phyloP scores from a whole-genome alignment of 352 stramenopile species.

The Elongisporangium anandrum region DNA sequence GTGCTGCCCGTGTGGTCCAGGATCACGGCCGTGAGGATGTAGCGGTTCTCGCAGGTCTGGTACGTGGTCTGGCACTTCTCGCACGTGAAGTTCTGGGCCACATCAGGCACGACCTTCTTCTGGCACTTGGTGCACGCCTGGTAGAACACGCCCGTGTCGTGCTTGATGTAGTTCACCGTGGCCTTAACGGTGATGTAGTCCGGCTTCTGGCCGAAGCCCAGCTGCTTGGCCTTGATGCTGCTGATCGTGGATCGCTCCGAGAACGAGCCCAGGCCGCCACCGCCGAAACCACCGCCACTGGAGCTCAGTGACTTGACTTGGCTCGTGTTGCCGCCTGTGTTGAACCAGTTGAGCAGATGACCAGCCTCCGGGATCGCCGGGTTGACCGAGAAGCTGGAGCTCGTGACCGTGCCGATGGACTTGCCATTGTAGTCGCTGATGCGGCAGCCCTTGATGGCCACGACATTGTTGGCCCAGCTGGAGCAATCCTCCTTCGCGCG shows the following conservation, averaged over 20 bases:
- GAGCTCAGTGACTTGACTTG: slow-evolving; percentile 78
- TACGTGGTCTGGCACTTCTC: slow-evolving; percentile 96
- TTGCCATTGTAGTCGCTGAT: slow-evolving; percentile 94
- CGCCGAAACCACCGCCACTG: slow-evolving; percentile 67
- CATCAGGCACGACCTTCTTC: slow-evolving; percentile 91
- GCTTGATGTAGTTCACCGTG: slow-evolving; percentile 97
- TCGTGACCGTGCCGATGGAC: slow-evolving; percentile 81
- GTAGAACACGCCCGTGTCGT: slow-evolving; percentile 88
- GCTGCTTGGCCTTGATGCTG: slow-evolving; percentile 94
- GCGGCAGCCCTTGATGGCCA: slow-evolving; percentile 94
- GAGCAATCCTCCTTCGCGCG: slow-evolving; percentile 76
- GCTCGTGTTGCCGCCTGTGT: slow-evolving; percentile 55
- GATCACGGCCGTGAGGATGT: slow-evolving; percentile 93
- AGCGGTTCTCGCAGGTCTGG: slow-evolving; percentile 92
- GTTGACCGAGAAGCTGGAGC: slow-evolving; percentile 81
- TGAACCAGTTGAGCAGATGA: slow-evolving; percentile 85
- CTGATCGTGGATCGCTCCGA: slow-evolving; percentile 84
- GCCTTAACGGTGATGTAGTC: slow-evolving; percentile 97
- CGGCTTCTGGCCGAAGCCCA: slow-evolving; percentile 94
- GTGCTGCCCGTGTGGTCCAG: slow-evolving; percentile 92
- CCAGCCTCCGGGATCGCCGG: slow-evolving; percentile 83
- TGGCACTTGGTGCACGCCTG: slow-evolving; percentile 87
- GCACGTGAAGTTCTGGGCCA: slow-evolving; percentile 94
- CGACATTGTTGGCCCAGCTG: slow-evolving; percentile 87
- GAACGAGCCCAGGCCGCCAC: slow-evolving; percentile 78